Percentiles rank a stretch among this genome's conserved stretches.
Conservation (phyloP, 345 rosid species). For the Sisymbrium irio region DNA sequence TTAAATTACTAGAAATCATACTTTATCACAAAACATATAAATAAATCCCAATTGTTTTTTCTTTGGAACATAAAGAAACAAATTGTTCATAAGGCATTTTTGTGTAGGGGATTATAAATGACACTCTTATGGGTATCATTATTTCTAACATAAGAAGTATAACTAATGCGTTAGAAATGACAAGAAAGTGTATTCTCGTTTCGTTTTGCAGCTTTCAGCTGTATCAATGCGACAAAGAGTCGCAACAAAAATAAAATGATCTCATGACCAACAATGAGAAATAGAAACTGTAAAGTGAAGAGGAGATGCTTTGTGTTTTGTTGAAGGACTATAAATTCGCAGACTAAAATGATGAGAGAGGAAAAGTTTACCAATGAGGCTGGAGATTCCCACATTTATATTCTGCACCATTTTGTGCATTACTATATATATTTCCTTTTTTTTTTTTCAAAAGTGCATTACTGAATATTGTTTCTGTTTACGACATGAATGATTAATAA, state of each 20-base stretch:
- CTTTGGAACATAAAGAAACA: too few species aligned
- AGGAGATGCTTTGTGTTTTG: slow-evolving; percentile 13
- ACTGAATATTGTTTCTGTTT: slow-evolving; percentile 4
- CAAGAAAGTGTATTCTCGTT: background rate
- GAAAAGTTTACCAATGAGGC: slow-evolving; percentile 18
- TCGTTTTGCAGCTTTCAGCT: background rate
- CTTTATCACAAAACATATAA: background rate
- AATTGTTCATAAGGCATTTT: background rate
- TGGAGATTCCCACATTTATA: slow-evolving; percentile 21
- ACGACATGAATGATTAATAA: slow-evolving; percentile 8
- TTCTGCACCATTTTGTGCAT: slow-evolving; percentile 7
- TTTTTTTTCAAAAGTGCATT: background rate
- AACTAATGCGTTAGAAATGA: background rate
- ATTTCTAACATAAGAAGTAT: background rate
- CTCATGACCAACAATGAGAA: slow-evolving; percentile 7
- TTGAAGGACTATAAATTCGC: background rate
- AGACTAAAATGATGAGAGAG: slow-evolving; percentile 11
- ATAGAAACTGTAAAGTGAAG: slow-evolving; percentile 1
- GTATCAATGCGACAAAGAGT: background rate
- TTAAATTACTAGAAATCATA: background rate
- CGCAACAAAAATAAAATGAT: slow-evolving; percentile 8
- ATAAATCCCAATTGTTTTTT: background rate
- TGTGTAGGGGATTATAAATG: background rate
- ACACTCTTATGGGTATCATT: too few species aligned
- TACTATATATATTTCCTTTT: background rate